Percentiles rank a stretch among this genome's conserved stretches.
phyloP scores from a whole-genome alignment of 2,329 filamentous ascomycete species.

The Penicillium sp. region DNA sequence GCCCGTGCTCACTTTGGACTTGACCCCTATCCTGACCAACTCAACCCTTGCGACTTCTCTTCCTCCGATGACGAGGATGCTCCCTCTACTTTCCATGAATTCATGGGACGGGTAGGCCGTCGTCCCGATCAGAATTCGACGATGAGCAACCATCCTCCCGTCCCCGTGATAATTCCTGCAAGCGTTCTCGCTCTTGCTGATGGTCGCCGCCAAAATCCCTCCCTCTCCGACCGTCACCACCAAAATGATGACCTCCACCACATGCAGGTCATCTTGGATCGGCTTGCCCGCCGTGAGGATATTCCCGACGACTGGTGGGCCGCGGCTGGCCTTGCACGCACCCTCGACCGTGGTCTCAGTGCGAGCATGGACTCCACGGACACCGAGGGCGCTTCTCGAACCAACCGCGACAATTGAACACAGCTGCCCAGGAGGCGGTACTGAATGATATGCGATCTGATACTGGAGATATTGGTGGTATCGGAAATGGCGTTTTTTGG shows the following conservation, averaged over 20 bases:
- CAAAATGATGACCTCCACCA: conserved; percentile 51
- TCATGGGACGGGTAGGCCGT: conserved; percentile 15
- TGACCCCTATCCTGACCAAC: conserved; percentile 36
- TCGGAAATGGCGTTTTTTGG: conserved; percentile 4
- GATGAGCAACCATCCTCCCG: conserved; percentile 35
- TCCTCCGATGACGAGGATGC: conserved; percentile 35
- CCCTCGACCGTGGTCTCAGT: conserved; percentile 35
- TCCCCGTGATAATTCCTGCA: conserved; percentile 3
- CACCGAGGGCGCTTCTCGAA: conserved; percentile 20
- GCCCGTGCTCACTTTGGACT: conserved; percentile 28
- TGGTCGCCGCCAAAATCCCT: background rate
- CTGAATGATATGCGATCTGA: background rate
- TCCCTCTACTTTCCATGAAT: conserved; percentile 14
- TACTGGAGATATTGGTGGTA: background rate
- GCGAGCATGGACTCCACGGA: conserved; percentile 24
- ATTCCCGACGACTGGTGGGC: conserved; percentile 84
- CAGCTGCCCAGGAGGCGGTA: background rate
- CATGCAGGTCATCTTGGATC: conserved; percentile 70
- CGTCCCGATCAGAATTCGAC: conserved; percentile 30
- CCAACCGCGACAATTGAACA: conserved; percentile 10
- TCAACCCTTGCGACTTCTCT: conserved; percentile 40
- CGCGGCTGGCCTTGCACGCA: conserved; percentile 64
- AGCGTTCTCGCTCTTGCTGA: background rate
- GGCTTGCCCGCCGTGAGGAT: conserved; percentile 67
- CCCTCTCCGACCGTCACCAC: conserved; percentile 29